Conservation (phyloP, 352 stramenopile genomes). For the Phytophthora europaea region DNA sequence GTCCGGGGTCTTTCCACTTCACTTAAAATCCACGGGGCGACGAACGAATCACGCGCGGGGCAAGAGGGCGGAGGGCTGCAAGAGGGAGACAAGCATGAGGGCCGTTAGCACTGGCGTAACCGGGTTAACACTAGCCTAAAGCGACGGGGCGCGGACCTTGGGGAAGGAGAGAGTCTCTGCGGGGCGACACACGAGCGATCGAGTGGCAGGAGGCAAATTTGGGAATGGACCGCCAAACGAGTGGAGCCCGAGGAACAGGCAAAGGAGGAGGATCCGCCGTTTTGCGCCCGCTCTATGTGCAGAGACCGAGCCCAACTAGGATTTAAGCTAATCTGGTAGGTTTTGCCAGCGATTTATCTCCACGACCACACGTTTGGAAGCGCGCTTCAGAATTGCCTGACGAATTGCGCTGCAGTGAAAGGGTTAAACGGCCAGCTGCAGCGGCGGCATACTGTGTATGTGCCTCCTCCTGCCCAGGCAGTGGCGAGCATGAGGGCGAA, state of each 20-base stretch:
- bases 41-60: neutral
- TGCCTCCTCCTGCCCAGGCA: neutral
- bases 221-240: slow-evolving; percentile 34
- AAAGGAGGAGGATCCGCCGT: slow-evolving; percentile 29
- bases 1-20: slow-evolving; percentile 25
- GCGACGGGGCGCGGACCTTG: too few species aligned
- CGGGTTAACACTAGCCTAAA: too few species aligned
- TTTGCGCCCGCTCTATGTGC: neutral
- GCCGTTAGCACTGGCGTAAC: too few species aligned
- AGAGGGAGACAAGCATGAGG: neutral
- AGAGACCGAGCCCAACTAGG: slow-evolving; percentile 1
- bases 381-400: slow-evolving; percentile 15
- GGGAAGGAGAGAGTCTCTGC: neutral
- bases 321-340: slow-evolving; percentile 14
- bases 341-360: slow-evolving; percentile 16
- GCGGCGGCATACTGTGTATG: neutral
- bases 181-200: slow-evolving; percentile 5
- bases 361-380: neutral
- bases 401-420: slow-evolving; percentile 7
- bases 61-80: neutral
- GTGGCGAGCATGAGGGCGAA: neutral
- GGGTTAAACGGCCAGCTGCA: slow-evolving; percentile 9
- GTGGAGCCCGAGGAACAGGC: slow-evolving; percentile 22
- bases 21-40: slow-evolving; percentile 10
- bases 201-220: slow-evolving; percentile 30